Percentiles rank a stretch among this genome's conserved stretches.
Conservation (phyloP, 129 eudicot genomes). For the Artemisia annua region DNA sequence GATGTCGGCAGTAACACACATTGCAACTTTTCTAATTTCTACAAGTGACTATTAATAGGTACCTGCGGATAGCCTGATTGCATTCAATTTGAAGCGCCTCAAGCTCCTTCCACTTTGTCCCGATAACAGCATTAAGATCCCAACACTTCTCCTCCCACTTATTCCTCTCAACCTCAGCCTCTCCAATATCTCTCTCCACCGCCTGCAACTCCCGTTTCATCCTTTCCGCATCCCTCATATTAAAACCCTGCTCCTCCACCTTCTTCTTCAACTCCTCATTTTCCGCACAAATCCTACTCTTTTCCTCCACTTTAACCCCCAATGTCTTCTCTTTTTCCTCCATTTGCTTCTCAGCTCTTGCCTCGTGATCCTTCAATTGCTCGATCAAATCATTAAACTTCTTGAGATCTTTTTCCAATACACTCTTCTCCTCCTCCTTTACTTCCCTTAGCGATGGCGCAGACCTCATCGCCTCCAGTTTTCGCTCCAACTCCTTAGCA, state of each 20-base stretch:
- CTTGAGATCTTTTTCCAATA: slow-evolving; percentile 55
- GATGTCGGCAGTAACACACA: neutral
- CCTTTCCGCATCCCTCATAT: slow-evolving; percentile 86
- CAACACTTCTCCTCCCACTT: slow-evolving; percentile 86
- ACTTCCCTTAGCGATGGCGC: slow-evolving; percentile 57
- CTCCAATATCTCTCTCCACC: slow-evolving; percentile 74
- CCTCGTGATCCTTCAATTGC: slow-evolving; percentile 38
- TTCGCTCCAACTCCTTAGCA: slow-evolving; percentile 47
- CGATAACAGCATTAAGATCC: slow-evolving; percentile 53
- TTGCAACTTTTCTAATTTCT: neutral
- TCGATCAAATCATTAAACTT: slow-evolving; percentile 64
- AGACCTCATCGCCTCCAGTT: slow-evolving; percentile 50
- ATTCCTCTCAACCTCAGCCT: slow-evolving; percentile 62
- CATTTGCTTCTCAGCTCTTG: slow-evolving; percentile 40
- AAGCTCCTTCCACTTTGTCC: slow-evolving; percentile 73
- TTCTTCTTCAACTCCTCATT: slow-evolving; percentile 71
- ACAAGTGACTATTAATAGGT: neutral
- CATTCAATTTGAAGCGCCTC: slow-evolving; percentile 63
- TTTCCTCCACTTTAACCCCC: slow-evolving; percentile 51
- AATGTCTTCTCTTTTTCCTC: slow-evolving; percentile 70
- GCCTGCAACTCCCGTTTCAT: slow-evolving; percentile 83
- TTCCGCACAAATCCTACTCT: slow-evolving; percentile 54
- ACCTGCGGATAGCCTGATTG: slow-evolving; percentile 81
- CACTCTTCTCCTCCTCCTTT: slow-evolving; percentile 50
- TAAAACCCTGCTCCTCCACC: slow-evolving; percentile 79